Conservation (phyloP, 129 eudicot species). For the Cynara cardunculus region DNA sequence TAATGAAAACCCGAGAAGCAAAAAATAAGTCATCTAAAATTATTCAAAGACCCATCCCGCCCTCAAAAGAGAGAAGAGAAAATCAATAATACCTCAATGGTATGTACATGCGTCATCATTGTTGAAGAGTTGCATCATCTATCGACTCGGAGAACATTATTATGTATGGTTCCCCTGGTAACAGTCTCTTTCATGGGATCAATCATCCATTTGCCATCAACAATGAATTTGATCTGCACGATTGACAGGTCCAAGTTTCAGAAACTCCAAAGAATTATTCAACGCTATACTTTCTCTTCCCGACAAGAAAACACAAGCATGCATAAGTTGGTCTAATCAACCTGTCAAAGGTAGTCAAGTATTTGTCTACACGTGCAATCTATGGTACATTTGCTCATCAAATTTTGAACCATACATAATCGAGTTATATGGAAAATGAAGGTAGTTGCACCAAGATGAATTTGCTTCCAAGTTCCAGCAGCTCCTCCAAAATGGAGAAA, state of each 20-base stretch:
- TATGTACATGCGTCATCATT: slow-evolving; percentile 18
- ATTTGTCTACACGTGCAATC: background rate
- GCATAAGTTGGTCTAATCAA: background rate
- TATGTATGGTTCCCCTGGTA: slow-evolving; percentile 46
- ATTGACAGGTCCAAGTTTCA: background rate
- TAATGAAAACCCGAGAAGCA: slow-evolving; percentile 14
- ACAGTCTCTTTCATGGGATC: slow-evolving; percentile 81
- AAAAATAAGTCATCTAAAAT: background rate
- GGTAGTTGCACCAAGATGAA: background rate
- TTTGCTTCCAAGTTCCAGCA: background rate
- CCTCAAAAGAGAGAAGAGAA: background rate
- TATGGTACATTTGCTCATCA: background rate
- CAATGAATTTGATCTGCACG: slow-evolving; percentile 81
- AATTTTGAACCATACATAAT: background rate
- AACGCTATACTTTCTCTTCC: background rate
- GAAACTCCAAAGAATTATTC: background rate
- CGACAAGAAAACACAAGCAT: background rate
- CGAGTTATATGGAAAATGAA: background rate
- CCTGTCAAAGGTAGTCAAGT: no score
- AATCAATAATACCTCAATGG: slow-evolving; percentile 17
- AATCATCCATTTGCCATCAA: slow-evolving; percentile 79
- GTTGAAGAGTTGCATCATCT: slow-evolving; percentile 25
- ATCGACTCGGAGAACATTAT: slow-evolving; percentile 82
- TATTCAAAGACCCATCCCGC: background rate
- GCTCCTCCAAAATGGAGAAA: background rate